phyloP scores from a whole-genome alignment of 768 basidiomycete genomes.

The Russula lepida region DNA sequence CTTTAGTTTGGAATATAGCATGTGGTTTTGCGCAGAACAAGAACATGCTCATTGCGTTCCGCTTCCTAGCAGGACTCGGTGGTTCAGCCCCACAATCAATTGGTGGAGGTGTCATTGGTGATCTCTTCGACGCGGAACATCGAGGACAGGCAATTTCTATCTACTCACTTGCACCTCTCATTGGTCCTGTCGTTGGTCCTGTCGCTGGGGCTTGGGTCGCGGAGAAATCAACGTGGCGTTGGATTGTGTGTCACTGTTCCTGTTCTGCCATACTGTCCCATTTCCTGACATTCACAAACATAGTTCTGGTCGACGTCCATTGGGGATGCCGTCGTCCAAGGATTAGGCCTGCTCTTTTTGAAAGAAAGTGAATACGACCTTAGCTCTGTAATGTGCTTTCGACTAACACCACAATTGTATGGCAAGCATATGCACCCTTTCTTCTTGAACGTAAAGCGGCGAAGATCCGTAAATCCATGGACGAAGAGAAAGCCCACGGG shows the following conservation, averaged over 20 bases:
- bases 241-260: conserved; percentile 44
- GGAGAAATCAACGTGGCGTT: conserved; percentile 53
- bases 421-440: conserved; percentile 26
- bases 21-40: conserved; percentile 52
- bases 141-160: conserved; percentile 58
- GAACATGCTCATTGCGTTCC: conserved; percentile 54
- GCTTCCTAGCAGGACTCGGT: conserved; percentile 62
- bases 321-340: conserved; percentile 44
- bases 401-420: neutral
- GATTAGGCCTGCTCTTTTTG: conserved; percentile 47
- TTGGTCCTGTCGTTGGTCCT: conserved; percentile 57
- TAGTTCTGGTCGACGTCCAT: conserved; percentile 68
- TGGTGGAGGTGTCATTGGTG: conserved; percentile 48
- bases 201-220: conserved; percentile 61
- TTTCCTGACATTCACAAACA: neutral
- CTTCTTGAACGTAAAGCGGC: conserved; percentile 46
- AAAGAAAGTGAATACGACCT: conserved; percentile 46
- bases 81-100: conserved; percentile 59
- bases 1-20: conserved; percentile 47
- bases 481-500: conserved; percentile 37
- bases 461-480: conserved; percentile 36
- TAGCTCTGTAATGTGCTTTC: neutral
- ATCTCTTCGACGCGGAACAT: conserved; percentile 53
- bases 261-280: too few relatives aligned
- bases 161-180: conserved; percentile 37